Base-by-base conservation (phyloP, 306 rosid species). In the Malus sieversii region DNA sequence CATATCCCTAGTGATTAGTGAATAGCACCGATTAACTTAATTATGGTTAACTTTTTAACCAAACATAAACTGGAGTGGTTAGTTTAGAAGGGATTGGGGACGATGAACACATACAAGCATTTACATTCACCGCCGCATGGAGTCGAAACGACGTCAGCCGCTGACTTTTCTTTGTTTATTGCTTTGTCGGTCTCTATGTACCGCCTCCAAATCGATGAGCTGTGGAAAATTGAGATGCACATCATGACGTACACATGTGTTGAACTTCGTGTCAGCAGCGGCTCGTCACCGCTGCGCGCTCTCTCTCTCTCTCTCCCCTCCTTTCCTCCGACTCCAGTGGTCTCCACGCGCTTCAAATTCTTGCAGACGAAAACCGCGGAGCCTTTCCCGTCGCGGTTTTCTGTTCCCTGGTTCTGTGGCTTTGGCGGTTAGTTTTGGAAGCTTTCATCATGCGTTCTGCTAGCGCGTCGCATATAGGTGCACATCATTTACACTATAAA, bases 261-360 rank as follows among this genome's bases (percentile, higher is more conserved):
- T 51, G 55, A 15, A 10, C 46, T 44, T 19, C 6, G 75, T 40
- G 78, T 75, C 85, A 82, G 86, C 78, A 79, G 80, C 90, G 85
- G 82, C 82, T 83, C 85, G 90, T 79, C 85, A 80, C 85, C 82
- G 80, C 60, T 73, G 70, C 32, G 78, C 81, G 25, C 4, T 5
- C 20, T 48, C 27, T 58, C 6, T 3, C 69, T 15, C 20, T 51
- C 27, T 22, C 6, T 3, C 69, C 3, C 52, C 14, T 5, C 6
- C 16, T 66, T 12, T 35, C 8, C 55, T 22, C 60, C 78, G 12
- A 12, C 61, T 5, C 51, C 0, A 1, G 25, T 75, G 77, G 85
- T 1, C 52, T 87, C 90, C 89, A 73, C 79, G 27, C 72, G 62
- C 71, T 68, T 23, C 6, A 16, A 35, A 20, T 22, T n/a, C 66